Percentiles rank a stretch among this genome's conserved stretches.
These are phyloP conservation scores for Balamuthia mandrillaris DNA, from an alignment of 208 protist genomes.

Conservation along the genomic window DNA sequence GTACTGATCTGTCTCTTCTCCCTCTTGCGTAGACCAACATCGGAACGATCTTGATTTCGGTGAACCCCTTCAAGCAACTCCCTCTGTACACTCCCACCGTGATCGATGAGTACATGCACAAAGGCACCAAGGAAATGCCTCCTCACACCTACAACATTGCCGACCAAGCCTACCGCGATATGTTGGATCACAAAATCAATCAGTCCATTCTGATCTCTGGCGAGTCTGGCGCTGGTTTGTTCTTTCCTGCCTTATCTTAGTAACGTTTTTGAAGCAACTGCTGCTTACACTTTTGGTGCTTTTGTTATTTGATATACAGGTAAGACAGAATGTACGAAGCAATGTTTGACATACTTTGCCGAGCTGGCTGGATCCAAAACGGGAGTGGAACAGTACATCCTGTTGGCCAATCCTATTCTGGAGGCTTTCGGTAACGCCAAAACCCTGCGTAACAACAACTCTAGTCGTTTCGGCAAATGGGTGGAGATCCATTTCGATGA, in stretches of 20 bases:
- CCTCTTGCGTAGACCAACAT: constrained; percentile 61
- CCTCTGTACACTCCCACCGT: constrained; percentile 56
- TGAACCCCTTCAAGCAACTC: constrained; percentile 64
- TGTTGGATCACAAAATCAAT: constrained; percentile 15
- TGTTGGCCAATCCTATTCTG: constrained; percentile 41
- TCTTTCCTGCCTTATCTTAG: no score
- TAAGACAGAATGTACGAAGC: background rate
- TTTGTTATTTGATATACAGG: no score
- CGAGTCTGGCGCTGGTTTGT: constrained; percentile 35
- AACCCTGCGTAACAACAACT: constrained; percentile 73
- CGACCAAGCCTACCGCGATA: constrained; percentile 41
- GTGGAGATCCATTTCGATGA: constrained; percentile 67
- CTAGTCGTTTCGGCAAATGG: constrained; percentile 71
- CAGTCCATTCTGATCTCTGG: constrained; percentile 43
- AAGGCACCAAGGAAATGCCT: constrained; percentile 47
- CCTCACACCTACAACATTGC: constrained; percentile 63
- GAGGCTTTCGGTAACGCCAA: constrained; percentile 66
- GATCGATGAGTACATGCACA: constrained; percentile 54
- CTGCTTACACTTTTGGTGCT: no score
- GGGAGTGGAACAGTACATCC: background rate
- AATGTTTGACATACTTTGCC: background rate
- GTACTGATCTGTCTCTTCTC: background rate
- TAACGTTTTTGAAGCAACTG: no score
- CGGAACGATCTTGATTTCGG: constrained; percentile 65
- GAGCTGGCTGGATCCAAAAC: background rate